Percentiles rank a stretch among this genome's conserved stretches.
Conservation (phyloP, 345 rosid genomes). For the Draba incana region DNA sequence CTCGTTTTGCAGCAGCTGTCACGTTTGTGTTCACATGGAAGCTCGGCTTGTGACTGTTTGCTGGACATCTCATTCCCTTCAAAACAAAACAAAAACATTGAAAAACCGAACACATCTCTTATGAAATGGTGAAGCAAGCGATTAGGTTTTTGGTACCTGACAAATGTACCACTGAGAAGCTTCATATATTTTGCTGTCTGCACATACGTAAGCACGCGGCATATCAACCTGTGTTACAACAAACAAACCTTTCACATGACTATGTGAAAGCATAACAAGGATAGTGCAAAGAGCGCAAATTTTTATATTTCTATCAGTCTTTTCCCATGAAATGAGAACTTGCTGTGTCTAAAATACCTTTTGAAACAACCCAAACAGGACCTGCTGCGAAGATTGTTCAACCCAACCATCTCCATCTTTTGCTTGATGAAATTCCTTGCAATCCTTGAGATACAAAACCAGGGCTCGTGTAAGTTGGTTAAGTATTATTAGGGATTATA, state of each 20-base stretch:
- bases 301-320: slow-evolving; percentile 5
- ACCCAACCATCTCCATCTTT: slow-evolving; percentile 99
- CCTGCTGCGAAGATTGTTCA: slow-evolving; percentile 82
- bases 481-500: slow-evolving; percentile 12
- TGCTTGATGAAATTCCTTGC: slow-evolving; percentile 90
- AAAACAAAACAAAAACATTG: slow-evolving; percentile 19
- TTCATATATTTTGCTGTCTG: slow-evolving; percentile 84
- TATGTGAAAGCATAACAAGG: slow-evolving; percentile 4
- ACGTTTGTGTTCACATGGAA: slow-evolving; percentile 89
- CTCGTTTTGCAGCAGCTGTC: slow-evolving; percentile 61
- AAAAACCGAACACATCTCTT: slow-evolving; percentile 1
- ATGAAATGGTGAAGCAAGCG: background rate
- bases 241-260: slow-evolving; percentile 31
- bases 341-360: slow-evolving; percentile 52
- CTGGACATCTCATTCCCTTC: slow-evolving; percentile 96
- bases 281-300: slow-evolving; percentile 4
- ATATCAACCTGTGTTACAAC: slow-evolving; percentile 63
- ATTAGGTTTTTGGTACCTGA: slow-evolving; percentile 60
- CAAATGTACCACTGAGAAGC: slow-evolving; percentile 97
- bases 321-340: slow-evolving; percentile 5
- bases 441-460: slow-evolving; percentile 62
- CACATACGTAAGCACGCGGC: slow-evolving; percentile 86
- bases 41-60: slow-evolving; percentile 95
- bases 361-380: slow-evolving; percentile 81
- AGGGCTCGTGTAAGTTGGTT: background rate